These are phyloP conservation scores for Syzygium syzygioides DNA, from an alignment of 441 rosid genomes.

Conservation along the genomic window DNA sequence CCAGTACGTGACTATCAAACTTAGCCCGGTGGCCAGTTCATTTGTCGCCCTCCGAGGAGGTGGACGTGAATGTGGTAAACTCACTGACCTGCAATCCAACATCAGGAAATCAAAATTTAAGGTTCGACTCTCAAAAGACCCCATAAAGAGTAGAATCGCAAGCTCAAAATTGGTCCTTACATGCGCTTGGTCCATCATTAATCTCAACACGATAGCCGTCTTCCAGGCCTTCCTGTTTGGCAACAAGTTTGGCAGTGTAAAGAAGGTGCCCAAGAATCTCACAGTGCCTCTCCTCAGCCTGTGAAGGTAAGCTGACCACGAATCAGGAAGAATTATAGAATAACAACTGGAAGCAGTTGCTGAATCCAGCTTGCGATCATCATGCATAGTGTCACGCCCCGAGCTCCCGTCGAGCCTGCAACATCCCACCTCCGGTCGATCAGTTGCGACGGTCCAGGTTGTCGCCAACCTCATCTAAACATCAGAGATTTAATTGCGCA, in stretches of 20 bases:
- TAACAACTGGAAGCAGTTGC: not conserved
- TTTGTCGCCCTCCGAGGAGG: conserved; percentile 91
- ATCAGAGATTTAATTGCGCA: no score
- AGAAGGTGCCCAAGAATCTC: conserved; percentile 87
- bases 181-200: conserved; percentile 82
- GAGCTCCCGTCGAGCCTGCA: no score
- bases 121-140: not conserved
- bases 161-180: conserved; percentile 28
- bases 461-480: no score
- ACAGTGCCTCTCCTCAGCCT: conserved; percentile 95
- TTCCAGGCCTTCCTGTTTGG: conserved; percentile 81
- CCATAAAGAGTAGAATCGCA: not conserved
- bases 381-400: no score
- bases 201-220: conserved; percentile 89
- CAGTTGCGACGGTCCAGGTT: no score
- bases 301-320: not conserved
- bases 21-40: conserved; percentile 99
- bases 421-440: no score
- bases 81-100: conserved; percentile 60
- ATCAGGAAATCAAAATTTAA: not conserved
- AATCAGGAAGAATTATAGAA: not conserved
- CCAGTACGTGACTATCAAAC: not conserved
- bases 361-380: not conserved
- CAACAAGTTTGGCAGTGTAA: conserved; percentile 87
- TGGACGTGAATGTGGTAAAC: conserved; percentile 90